Evolutionary conservation across 2,329 filamentous ascomycete genomes (phyloP), one percentile per base, ranked within the genome.

Genomic region (Aspergillus puulaauensis): DNA sequence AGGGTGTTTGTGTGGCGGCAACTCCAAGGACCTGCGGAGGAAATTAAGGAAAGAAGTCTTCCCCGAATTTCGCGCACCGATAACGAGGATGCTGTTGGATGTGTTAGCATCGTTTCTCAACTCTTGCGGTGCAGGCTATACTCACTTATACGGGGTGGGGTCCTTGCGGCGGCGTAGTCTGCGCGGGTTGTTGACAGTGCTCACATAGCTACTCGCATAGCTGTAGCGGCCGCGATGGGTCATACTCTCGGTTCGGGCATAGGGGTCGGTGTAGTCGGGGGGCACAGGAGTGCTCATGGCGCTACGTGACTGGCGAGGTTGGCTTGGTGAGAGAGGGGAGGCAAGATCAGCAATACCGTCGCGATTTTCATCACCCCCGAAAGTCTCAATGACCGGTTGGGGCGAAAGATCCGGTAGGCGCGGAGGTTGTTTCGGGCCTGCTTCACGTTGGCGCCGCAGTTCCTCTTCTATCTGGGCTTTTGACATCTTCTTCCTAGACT

Each of bases 31-130:
- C 51, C 87, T 90, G 77, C 91, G 91, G 66, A 99, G 86, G 72
- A 99, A 98, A 65, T 97, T 91, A 70, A 99, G 88, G 77, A 99
- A 97, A 1, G 92, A 96, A 0, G 93, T 96, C 80, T 99, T 99
- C 74, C 95, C 95, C 7, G 91, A 89, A 74, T 88, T 89, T 59
- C 90, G 88, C 50, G 91, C 89, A 59, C 95, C 95, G 68, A 98
- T 86, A 60, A 99, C 88, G 59, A 99, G 85, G 66, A 99, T 87
- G 75, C 93, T 98, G 62, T 44, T 55, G 41, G 48, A 50, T 31
- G 51, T 33, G 24, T 60, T 40, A 64, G 55, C 31, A 51, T n/a
- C 9, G 35, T 40, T 15, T 41, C 21, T 35, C n/a, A 19, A 9
- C 27, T 43, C 7, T 31, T 54, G 41, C 37, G 33, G 47, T 41